A percentile compares a stretch with the other conserved stretches of the same genome.
These are phyloP conservation scores for Odontarrhena argentea DNA, from an alignment of 345 rosid species.

Conservation along the genomic window DNA sequence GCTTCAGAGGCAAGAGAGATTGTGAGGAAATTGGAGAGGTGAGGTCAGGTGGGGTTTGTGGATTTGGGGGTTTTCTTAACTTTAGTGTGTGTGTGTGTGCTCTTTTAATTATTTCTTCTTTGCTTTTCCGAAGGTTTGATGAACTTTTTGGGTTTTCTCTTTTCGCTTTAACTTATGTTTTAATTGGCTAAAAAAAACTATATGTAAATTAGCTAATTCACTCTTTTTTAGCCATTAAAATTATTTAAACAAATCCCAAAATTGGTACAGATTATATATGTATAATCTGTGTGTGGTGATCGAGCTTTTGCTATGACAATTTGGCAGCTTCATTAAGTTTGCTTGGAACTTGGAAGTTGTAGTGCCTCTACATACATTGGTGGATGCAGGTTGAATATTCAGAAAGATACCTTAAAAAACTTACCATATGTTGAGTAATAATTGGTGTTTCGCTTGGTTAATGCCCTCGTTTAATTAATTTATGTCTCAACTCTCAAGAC, in stretches of 20 bases:
- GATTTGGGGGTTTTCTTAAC: slow-evolving; percentile 41
- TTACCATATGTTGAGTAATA: too few species aligned
- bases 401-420: too few species aligned
- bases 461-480: too few species aligned
- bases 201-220: neutral
- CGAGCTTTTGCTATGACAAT: too few species aligned
- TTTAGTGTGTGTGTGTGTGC: slow-evolving; percentile 28
- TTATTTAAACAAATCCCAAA: neutral
- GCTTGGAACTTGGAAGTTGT: too few species aligned
- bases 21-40: slow-evolving; percentile 7
- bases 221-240: neutral
- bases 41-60: slow-evolving; percentile 24
- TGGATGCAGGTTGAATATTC: too few species aligned
- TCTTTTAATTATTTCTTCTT: neutral
- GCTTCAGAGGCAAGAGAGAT: slow-evolving; percentile 23
- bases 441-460: too few species aligned
- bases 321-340: too few species aligned
- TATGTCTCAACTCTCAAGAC: too few species aligned
- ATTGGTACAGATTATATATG: neutral
- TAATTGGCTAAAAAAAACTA: neutral
- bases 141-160: too few species aligned
- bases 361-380: too few species aligned
- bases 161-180: neutral
- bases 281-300: too few species aligned
- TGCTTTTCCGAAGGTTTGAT: neutral